Evolutionary conservation across 116 monocot species (phyloP).

Genomic region (Dioscorea cayenensis): DNA sequence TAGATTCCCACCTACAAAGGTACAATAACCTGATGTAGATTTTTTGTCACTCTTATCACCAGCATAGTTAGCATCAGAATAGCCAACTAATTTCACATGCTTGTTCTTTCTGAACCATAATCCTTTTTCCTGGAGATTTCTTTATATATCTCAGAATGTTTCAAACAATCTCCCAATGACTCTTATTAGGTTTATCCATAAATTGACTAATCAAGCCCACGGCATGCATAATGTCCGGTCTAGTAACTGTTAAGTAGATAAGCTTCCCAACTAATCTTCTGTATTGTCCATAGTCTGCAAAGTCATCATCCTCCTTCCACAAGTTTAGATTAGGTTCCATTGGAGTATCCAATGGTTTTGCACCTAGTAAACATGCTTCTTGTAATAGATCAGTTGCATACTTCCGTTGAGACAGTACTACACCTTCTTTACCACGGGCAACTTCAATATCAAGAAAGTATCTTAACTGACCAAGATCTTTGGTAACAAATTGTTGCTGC

Average conservation of each 20-base stretch:
- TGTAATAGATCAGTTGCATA: background rate
- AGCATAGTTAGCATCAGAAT: background rate
- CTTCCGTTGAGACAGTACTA: background rate
- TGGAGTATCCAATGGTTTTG: background rate
- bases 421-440: background rate
- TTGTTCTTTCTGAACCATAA: background rate
- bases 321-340: background rate
- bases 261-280: background rate
- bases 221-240: too few species aligned
- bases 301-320: background rate
- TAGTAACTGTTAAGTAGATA: background rate
- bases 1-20: too few species aligned
- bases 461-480: background rate
- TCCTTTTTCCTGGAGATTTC: background rate
- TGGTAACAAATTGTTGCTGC: too few species aligned
- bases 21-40: too few species aligned
- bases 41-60: background rate
- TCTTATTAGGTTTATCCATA: too few species aligned
- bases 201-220: too few species aligned
- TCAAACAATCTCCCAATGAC: background rate
- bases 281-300: background rate
- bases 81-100: background rate
- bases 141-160: background rate
- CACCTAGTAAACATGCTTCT: background rate
- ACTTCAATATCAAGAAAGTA: background rate